Conservation (phyloP, 1,284 basidiomycete species). For the Fomitopsis betulina region DNA sequence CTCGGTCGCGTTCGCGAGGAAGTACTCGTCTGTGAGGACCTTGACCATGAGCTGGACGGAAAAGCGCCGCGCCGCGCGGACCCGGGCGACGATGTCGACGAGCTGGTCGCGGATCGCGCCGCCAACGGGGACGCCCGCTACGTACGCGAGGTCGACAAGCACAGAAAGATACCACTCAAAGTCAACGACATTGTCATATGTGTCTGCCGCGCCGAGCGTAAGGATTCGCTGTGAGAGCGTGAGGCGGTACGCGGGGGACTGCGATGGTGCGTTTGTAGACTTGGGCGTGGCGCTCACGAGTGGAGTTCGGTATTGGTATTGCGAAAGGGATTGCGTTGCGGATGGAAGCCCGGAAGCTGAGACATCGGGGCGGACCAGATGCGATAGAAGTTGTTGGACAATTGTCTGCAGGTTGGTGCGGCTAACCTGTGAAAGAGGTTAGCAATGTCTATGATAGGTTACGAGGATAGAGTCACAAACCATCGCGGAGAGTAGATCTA, state of each 20-base stretch:
- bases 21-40: conserved; percentile 72
- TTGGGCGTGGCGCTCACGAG: conserved; percentile 30
- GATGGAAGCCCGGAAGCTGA: conserved; percentile 42
- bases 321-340: conserved; percentile 58
- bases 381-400: conserved; percentile 82
- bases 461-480: conserved; percentile 38
- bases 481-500: conserved; percentile 93
- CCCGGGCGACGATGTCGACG: conserved; percentile 84
- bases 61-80: conserved; percentile 71
- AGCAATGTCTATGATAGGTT: conserved; percentile 4
- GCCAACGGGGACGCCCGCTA: conserved; percentile 78
- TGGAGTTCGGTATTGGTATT: conserved; percentile 37
- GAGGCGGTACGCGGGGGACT: conserved; percentile 79
- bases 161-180: conserved; percentile 98
- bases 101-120: conserved; percentile 75
- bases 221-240: conserved; percentile 80
- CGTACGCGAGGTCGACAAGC: conserved; percentile 83
- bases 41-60: conserved; percentile 81
- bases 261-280: conserved; percentile 45
- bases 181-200: conserved; percentile 85
- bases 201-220: conserved; percentile 76
- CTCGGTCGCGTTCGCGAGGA: conserved; percentile 57
- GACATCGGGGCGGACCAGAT: conserved; percentile 69
- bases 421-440: conserved; percentile 56
- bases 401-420: conserved; percentile 83